These are phyloP conservation scores for Exophiala mesophila DNA, from an alignment of 2,329 filamentous ascomycete genomes.

Conservation along the genomic window DNA sequence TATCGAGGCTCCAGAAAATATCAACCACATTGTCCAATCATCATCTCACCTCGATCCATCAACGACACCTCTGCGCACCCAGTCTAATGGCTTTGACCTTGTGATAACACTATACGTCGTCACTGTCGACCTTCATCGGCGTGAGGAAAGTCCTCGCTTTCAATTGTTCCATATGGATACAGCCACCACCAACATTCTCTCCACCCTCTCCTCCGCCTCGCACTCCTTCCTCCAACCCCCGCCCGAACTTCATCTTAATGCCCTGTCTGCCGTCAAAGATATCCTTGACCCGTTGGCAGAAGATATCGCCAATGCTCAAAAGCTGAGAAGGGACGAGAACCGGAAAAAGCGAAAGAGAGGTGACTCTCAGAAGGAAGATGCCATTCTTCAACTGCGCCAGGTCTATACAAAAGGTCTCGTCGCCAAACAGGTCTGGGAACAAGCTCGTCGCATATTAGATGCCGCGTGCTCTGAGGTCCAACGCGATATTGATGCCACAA, in stretches of 20 bases:
- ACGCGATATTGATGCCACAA: slow-evolving; percentile 25
- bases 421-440: slow-evolving; percentile 87
- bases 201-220: slow-evolving; percentile 57
- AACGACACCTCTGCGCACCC: too few species aligned
- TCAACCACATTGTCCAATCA: too few species aligned
- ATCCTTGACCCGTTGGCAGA: slow-evolving; percentile 74
- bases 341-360: slow-evolving; percentile 33
- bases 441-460: slow-evolving; percentile 74
- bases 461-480: slow-evolving; percentile 25
- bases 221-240: slow-evolving; percentile 74
- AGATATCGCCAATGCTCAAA: slow-evolving; percentile 68
- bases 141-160: too few species aligned
- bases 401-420: slow-evolving; percentile 84
- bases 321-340: slow-evolving; percentile 64
- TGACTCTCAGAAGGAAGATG: slow-evolving; percentile 38
- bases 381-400: slow-evolving; percentile 70
- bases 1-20: too few species aligned
- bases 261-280: slow-evolving; percentile 70
- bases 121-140: too few species aligned
- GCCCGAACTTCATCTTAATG: slow-evolving; percentile 60
- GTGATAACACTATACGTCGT: too few species aligned
- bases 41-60: too few species aligned
- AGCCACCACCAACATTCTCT: slow-evolving; percentile 39
- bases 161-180: too few species aligned
- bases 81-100: too few species aligned